Conservation (phyloP, 768 basidiomycete species). For the Podaxis mareebaensis region DNA sequence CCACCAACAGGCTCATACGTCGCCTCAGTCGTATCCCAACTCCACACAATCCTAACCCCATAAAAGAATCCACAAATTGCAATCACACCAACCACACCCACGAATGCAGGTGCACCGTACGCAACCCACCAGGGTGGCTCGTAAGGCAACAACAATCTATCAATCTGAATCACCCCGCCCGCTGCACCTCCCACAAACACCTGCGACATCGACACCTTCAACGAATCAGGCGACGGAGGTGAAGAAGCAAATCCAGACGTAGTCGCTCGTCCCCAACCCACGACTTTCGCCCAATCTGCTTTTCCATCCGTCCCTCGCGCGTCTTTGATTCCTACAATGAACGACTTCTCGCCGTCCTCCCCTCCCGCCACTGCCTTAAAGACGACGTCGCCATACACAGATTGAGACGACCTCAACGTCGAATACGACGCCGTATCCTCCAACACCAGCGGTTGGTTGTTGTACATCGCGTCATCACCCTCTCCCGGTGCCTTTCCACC, state of each 20-base stretch:
- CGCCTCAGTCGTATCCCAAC: constrained; percentile 73
- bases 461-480: constrained; percentile 43
- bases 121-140: constrained; percentile 82
- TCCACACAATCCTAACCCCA: constrained; percentile 72
- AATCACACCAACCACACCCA: constrained; percentile 57
- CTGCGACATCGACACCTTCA: not conserved
- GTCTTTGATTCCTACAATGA: constrained; percentile 74
- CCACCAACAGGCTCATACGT: constrained; percentile 92
- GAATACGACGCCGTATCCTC: constrained; percentile 67
- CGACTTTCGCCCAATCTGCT: constrained; percentile 63
- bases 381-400: constrained; percentile 80
- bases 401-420: constrained; percentile 69
- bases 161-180: constrained; percentile 89
- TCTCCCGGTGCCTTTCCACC: not conserved
- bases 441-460: constrained; percentile 72
- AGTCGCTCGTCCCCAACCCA: constrained; percentile 78
- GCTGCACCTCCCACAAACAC: constrained; percentile 48
- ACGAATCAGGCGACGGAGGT: not conserved
- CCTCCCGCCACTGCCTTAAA: constrained; percentile 51
- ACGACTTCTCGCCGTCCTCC: constrained; percentile 41
- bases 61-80: constrained; percentile 72
- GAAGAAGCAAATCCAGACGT: constrained; percentile 26
- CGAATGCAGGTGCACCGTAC: constrained; percentile 69
- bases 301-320: constrained; percentile 65
- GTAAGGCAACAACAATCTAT: constrained; percentile 82